A percentile compares a stretch with the other conserved stretches of the same genome.
phyloP scores from a whole-genome alignment of 148 eudicot species.

The Nyssa sinensis region DNA sequence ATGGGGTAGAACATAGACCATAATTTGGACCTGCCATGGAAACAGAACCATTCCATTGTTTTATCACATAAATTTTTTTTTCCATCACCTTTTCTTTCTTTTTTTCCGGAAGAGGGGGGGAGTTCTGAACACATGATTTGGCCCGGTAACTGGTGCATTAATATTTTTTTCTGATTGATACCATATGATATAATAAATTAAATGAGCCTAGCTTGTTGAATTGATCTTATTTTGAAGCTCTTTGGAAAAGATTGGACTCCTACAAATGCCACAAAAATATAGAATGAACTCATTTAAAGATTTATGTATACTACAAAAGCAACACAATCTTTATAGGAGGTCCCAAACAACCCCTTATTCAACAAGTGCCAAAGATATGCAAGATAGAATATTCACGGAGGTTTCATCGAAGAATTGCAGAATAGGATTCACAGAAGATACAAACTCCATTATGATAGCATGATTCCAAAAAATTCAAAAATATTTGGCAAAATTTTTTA shows the following conservation, averaged over 20 bases:
- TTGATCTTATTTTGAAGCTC: not conserved
- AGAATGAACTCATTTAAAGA: not conserved
- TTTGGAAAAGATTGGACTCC: no score
- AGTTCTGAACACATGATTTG: not conserved
- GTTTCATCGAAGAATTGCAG: not conserved
- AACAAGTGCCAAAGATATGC: conserved; percentile 7
- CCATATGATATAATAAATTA: not conserved
- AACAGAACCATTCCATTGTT: not conserved
- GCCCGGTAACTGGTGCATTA: not conserved
- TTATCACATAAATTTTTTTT: not conserved
- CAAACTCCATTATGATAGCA: not conserved
- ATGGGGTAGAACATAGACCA: not conserved
- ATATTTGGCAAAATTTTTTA: not conserved
- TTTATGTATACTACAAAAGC: not conserved
- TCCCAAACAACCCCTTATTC: not conserved
- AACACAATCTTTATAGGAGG: not conserved
- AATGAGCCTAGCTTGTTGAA: not conserved
- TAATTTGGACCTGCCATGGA: not conserved
- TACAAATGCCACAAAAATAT: not conserved
- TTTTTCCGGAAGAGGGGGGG: no score
- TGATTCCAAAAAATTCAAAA: not conserved
- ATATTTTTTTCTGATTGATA: not conserved
- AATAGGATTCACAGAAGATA: not conserved
- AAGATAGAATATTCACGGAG: not conserved
- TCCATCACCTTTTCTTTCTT: not conserved